Evolutionary conservation across 225 moss, liverwort and hornwort species (phyloP), one percentile per base, ranked within the genome.

Genomic region (Pseudoscleropodium purum): DNA sequence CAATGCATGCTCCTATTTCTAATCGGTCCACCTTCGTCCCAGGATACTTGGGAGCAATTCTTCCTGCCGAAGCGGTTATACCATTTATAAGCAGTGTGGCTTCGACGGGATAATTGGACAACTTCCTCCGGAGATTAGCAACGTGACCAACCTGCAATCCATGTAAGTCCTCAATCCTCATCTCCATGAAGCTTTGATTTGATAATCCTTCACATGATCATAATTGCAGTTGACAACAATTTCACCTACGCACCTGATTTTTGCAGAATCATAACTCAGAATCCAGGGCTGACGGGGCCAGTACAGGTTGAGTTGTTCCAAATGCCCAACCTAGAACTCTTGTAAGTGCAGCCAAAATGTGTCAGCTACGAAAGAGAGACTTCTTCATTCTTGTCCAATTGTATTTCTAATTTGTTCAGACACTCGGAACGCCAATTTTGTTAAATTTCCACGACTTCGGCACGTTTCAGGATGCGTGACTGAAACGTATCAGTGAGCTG

Each of bases 11-110:
- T 68, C 68, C 21, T n/a, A 4, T 20, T 37, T n/a, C n/a, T 68
- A 68, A n/a, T 69, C 37, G 37, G 68, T 68, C 37, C 68, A 68
- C 68, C 21, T 11, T 21, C 37, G 1, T 37, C 21, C 6, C 69
- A 69, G 69, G 12, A 7, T 69, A 20, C 2, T 7, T 31, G 62
- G 61, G 31, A 82, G 63, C 20, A 43, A 62, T 63, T 45, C 0
- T n/a, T 6, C 37, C 37, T 79, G n/a, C n/a, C 1, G 2, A 6
- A 3, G 3, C 2, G 1, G 1, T 21, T 8, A 4, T 7, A 0
- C 17, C 17, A 4, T 8, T 5, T 25, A 8, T 37, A 2, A 4
- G 15, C 37, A 37, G 26, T 63, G 82, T 62, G 63, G 63, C 29
- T 62, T 82, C 20, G 10, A 63, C 21, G 41, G 31, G 33, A 82